Percentiles rank a stretch among this genome's conserved stretches.
These are phyloP conservation scores for Pyrenula massariospora DNA, from an alignment of 495 filamentous ascomycete genomes.

Conservation along the genomic window DNA sequence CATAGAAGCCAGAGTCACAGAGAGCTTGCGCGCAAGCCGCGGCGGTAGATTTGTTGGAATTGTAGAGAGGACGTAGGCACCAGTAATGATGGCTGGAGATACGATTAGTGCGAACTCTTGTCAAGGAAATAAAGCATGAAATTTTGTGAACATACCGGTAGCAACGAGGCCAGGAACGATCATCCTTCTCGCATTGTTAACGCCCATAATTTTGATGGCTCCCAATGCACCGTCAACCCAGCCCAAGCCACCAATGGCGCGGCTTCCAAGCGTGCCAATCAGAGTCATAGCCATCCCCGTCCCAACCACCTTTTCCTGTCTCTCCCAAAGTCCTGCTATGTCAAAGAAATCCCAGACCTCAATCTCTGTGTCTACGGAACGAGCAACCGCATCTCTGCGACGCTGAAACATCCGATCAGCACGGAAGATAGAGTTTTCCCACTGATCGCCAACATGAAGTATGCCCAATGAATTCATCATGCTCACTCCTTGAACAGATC, in stretches of 20 bases:
- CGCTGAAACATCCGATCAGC: constrained; percentile 86
- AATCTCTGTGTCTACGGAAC: constrained; percentile 75
- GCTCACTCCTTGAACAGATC: constrained; percentile 73
- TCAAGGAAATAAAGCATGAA: not conserved
- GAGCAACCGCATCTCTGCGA: constrained; percentile 64
- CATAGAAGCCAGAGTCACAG: constrained; percentile 58
- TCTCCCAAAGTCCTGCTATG: constrained; percentile 64
- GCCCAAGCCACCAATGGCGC: constrained; percentile 68
- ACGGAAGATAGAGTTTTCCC: constrained; percentile 71
- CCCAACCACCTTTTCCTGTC: constrained; percentile 86
- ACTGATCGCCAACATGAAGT: constrained; percentile 79
- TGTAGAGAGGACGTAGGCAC: constrained; percentile 68
- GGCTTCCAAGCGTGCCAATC: constrained; percentile 70
- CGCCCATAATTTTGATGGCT: constrained; percentile 68
- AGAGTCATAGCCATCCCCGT: constrained; percentile 89
- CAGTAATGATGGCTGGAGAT: constrained; percentile 51
- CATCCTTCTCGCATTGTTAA: constrained; percentile 67
- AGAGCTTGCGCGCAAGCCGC: constrained; percentile 76
- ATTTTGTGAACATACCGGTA: constrained; percentile 52
- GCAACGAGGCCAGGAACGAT: constrained; percentile 69
- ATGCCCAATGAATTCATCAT: constrained; percentile 80
- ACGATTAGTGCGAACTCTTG: constrained; percentile 21
- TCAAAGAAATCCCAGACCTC: constrained; percentile 94
- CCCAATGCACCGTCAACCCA: constrained; percentile 84
- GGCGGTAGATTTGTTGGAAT: constrained; percentile 82